Evolutionary conservation across 2,329 filamentous ascomycete genomes (phyloP), one percentile per base, ranked within the genome.

Genomic region (Sporothrix humicola): DNA sequence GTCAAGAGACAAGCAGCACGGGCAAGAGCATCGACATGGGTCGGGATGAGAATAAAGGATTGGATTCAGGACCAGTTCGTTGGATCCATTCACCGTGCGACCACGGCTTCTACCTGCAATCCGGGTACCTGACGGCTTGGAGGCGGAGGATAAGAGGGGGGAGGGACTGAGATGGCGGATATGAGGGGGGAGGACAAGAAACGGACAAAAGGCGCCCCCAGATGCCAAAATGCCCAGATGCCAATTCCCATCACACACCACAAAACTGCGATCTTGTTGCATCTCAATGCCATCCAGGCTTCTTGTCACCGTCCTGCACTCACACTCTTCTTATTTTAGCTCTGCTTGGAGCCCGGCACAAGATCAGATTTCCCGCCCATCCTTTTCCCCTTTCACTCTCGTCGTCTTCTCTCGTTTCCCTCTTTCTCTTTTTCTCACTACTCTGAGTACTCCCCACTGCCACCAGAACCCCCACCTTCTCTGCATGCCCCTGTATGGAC

Each of bases 71-170:
- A 37, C 31, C 31, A 37, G 52, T 56, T 56, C 52, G 52, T 26
- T 56, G 52, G 56, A 15, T 26, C 56, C 56, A 59, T 26, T 17
- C 56, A 59, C 56, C 26, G 26, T 59, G 56, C 56, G 26, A 59
- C 56, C 56, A 1, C 56, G 56, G 56, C 56, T 9, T 37, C 12
- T 5, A 37, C 26, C 26, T 12, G 56, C 15, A 9, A 26, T 23
- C 52, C 52, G 52, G 52, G 52, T 56, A 56, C 52, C 56, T 59
- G 31, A 59, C 31, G 31, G 17, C 37, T 59, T 37, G 56, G 56
- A 37, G 31, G 56, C 56, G 37, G 26, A 56, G 23, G 20, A 56
- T 12, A 8, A 26, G 52, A 56, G n/a, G 20, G 15, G 3, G n/a
- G 12, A 20, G n/a, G 20, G 20, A 26, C 52, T 20, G 31, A 54